Conservation (phyloP, 495 filamentous ascomycete species). For the Thermothielavioides terrestris region DNA sequence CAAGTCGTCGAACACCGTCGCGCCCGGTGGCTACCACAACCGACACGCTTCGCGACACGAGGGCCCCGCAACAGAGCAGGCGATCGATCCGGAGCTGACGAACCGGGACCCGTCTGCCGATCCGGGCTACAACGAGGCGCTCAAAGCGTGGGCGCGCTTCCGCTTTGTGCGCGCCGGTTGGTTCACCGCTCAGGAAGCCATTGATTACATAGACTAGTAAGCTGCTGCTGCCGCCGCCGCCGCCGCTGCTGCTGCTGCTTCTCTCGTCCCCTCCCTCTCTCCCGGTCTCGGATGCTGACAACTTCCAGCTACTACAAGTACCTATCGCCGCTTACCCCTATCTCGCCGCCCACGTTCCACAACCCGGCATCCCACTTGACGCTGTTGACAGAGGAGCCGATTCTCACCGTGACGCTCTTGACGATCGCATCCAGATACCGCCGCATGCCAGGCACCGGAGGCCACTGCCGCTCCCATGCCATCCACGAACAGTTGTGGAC, state of each 20-base stretch:
- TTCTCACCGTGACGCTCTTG: constrained; percentile 80
- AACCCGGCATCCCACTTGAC: constrained; percentile 62
- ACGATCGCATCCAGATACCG: constrained; percentile 85
- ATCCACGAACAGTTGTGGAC: constrained; percentile 96
- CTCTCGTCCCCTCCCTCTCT: too few species aligned
- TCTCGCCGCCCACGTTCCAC: constrained; percentile 76
- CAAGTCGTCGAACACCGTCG: constrained; percentile 15
- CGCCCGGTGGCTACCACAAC: constrained; percentile 7
- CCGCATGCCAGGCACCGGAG: constrained; percentile 68
- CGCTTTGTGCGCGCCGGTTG: constrained; percentile 91
- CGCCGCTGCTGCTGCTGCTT: too few species aligned
- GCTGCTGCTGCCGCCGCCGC: constrained; percentile 14
- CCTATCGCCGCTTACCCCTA: constrained; percentile 83
- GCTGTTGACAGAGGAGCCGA: constrained; percentile 80
- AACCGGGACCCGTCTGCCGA: constrained; percentile 29
- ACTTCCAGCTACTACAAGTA: constrained; percentile 70
- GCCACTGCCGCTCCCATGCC: constrained; percentile 72
- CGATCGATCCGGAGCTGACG: constrained; percentile 32
- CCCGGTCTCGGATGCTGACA: constrained; percentile 6
- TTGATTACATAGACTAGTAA: constrained; percentile 88
- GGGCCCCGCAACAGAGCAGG: constrained; percentile 15
- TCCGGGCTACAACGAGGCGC: constrained; percentile 53
- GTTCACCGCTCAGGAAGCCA: constrained; percentile 89
- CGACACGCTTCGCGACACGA: constrained; percentile 18
- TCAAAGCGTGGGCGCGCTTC: constrained; percentile 81